These are phyloP conservation scores for Cyberlindnera euphorbiiphila DNA, from an alignment of 805 yeast species.

Conservation along the genomic window DNA sequence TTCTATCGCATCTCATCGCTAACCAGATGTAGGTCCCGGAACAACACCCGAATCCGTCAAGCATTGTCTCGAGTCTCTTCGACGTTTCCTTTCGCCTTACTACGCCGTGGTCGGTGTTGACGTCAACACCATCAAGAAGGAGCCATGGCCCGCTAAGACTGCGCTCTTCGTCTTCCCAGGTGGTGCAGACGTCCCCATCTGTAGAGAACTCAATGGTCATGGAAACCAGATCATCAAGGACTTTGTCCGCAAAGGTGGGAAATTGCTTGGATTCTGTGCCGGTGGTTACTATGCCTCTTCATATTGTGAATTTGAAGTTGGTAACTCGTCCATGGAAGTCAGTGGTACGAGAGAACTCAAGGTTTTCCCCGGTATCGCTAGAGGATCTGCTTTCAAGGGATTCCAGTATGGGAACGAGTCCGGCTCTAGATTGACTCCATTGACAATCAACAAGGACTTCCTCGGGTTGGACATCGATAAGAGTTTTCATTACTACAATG, in stretches of 20 bases:
- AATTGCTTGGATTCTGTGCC: slow-evolving; percentile 85
- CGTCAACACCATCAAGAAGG: slow-evolving; percentile 57
- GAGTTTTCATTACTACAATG: slow-evolving; percentile 62
- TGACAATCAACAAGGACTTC: slow-evolving; percentile 37
- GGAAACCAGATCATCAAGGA: slow-evolving; percentile 59
- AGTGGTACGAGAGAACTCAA: slow-evolving; percentile 79
- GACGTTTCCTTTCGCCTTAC: slow-evolving; percentile 74
- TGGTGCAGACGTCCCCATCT: slow-evolving; percentile 92
- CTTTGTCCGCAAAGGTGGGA: slow-evolving; percentile 77
- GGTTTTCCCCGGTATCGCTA: slow-evolving; percentile 76
- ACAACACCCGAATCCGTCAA: slow-evolving; percentile 83
- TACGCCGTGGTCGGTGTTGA: slow-evolving; percentile 80
- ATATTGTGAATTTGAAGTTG: slow-evolving; percentile 80
- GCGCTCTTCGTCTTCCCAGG: slow-evolving; percentile 87
- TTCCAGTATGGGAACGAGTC: slow-evolving; percentile 71
- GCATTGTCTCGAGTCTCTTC: slow-evolving; percentile 74
- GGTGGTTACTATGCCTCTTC: slow-evolving; percentile 86
- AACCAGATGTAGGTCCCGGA: slow-evolving; percentile 54
- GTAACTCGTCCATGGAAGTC: slow-evolving; percentile 68
- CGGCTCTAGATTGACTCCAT: slow-evolving; percentile 63
- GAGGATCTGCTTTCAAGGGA: slow-evolving; percentile 81
- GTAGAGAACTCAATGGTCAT: slow-evolving; percentile 64
- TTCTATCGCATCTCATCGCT: slow-evolving; percentile 5
- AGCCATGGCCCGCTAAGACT: slow-evolving; percentile 87
- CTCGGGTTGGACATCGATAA: slow-evolving; percentile 28